A percentile compares a stretch with the other conserved stretches of the same genome.
phyloP scores from a whole-genome alignment of 2,329 filamentous ascomycete genomes.

The Pyrenophora seminiperda region DNA sequence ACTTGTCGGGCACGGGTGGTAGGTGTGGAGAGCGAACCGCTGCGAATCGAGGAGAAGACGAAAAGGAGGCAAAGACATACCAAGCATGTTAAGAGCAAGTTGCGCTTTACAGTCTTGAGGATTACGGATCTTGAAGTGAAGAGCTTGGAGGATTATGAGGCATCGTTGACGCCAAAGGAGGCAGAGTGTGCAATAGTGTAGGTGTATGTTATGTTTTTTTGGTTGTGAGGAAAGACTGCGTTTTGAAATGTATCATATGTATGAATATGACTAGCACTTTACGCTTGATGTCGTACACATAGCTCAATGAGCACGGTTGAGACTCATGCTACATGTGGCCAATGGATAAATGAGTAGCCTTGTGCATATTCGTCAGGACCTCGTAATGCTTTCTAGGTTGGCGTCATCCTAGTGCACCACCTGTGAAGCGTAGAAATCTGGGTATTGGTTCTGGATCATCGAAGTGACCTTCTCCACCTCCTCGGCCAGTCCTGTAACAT shows the following conservation, averaged over 20 bases:
- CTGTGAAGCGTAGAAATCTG: constrained; percentile 58
- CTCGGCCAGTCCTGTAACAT: constrained; percentile 83
- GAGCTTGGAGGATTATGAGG: constrained; percentile 59
- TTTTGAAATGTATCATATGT: constrained; percentile 25
- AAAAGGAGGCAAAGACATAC: constrained; percentile 69
- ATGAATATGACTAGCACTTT: constrained; percentile 6
- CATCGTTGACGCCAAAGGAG: constrained; percentile 32
- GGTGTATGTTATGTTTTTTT: not conserved
- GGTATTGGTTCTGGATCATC: constrained; percentile 78
- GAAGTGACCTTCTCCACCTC: constrained; percentile 88
- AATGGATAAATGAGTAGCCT: too few relatives aligned
- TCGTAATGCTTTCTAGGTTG: not conserved
- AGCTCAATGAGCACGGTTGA: too few relatives aligned
- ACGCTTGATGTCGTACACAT: too few relatives aligned
- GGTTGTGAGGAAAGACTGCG: not conserved
- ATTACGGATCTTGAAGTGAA: constrained; percentile 80
- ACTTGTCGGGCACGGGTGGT: constrained; percentile 84
- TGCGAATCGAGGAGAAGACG: constrained; percentile 61
- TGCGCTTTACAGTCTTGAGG: constrained; percentile 82
- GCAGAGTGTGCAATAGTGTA: constrained; percentile 8
- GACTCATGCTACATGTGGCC: too few relatives aligned
- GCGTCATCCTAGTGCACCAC: constrained; percentile 38
- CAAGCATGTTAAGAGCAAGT: constrained; percentile 85
- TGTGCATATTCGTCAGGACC: not conserved
- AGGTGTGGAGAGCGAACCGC: constrained; percentile 75